Evolutionary conservation across 495 filamentous ascomycete genomes (phyloP).

Genomic region (Stereocaulon alpinum): DNA sequence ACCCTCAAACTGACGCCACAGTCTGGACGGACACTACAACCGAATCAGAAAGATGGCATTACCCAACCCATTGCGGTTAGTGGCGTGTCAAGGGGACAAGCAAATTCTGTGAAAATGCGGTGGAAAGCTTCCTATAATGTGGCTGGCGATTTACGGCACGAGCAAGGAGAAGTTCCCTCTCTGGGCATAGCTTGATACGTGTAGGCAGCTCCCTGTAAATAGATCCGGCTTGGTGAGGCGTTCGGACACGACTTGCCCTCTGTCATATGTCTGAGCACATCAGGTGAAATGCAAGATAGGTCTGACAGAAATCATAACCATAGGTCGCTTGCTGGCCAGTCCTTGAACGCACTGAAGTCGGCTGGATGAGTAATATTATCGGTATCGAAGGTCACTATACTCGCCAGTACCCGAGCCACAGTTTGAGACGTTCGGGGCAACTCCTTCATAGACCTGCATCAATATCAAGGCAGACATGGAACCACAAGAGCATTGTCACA

Average conservation of each 20-base stretch:
- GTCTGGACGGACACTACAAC: conserved; percentile 60
- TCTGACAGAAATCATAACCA: too few species aligned
- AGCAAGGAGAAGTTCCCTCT: conserved; percentile 83
- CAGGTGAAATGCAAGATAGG: background rate
- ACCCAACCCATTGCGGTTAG: conserved; percentile 72
- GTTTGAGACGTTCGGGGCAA: too few species aligned
- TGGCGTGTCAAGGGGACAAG: conserved; percentile 59
- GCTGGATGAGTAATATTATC: too few species aligned
- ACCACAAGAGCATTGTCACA: too few species aligned
- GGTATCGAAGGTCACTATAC: too few species aligned
- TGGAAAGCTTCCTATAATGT: conserved; percentile 79
- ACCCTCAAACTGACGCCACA: conserved; percentile 75
- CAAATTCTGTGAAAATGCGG: conserved; percentile 69
- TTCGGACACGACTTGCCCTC: background rate
- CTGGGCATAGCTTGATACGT: conserved; percentile 55
- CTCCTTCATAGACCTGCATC: too few species aligned
- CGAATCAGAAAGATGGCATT: conserved; percentile 66
- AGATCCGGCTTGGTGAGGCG: background rate
- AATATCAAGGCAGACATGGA: too few species aligned
- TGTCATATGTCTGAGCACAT: background rate
- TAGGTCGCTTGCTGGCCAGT: too few species aligned
- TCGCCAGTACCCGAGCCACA: too few species aligned
- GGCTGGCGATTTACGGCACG: conserved; percentile 52
- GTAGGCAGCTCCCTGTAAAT: conserved; percentile 3
- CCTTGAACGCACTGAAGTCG: too few species aligned